Evolutionary conservation across 1,139 yeast species (phyloP).

Genomic region (Scheffersomyces illinoinensis): DNA sequence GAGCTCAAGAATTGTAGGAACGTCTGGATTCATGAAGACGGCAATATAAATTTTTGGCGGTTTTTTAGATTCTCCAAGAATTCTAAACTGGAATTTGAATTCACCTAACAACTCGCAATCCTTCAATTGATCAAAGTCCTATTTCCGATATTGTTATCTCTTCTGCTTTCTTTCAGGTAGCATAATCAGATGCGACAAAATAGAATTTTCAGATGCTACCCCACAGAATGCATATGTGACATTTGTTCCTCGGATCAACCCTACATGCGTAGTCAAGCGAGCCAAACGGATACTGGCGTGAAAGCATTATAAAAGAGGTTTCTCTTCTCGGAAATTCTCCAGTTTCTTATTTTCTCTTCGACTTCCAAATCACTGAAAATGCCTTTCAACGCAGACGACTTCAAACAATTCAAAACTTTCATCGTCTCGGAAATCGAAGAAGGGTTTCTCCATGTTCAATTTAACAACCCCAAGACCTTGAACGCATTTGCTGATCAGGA

Average conservation of each 20-base stretch:
- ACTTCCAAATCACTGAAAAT: conserved; percentile 1
- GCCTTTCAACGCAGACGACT: conserved; percentile 38
- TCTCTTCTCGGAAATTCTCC: not conserved
- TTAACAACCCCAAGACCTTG: conserved; percentile 62
- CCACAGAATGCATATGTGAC: not conserved
- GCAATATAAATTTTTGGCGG: too few species aligned
- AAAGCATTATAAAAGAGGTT: not conserved
- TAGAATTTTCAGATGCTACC: not conserved
- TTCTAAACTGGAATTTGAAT: too few species aligned
- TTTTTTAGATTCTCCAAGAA: not conserved
- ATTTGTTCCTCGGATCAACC: not conserved
- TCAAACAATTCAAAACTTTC: conserved; percentile 36
- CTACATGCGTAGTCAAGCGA: not conserved
- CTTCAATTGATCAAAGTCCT: too few species aligned
- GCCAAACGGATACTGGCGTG: not conserved
- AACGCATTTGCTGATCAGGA: conserved; percentile 58
- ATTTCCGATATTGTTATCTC: too few species aligned
- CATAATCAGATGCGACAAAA: not conserved
- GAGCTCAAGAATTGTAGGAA: not conserved
- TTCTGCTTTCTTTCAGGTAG: not conserved
- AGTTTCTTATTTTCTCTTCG: not conserved
- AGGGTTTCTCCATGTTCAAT: conserved; percentile 59
- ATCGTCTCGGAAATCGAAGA: conserved; percentile 41
- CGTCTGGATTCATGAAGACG: not conserved
- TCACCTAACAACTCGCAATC: too few species aligned